phyloP scores from a whole-genome alignment of 1,284 basidiomycete species.

The Coniophora puteana region DNA sequence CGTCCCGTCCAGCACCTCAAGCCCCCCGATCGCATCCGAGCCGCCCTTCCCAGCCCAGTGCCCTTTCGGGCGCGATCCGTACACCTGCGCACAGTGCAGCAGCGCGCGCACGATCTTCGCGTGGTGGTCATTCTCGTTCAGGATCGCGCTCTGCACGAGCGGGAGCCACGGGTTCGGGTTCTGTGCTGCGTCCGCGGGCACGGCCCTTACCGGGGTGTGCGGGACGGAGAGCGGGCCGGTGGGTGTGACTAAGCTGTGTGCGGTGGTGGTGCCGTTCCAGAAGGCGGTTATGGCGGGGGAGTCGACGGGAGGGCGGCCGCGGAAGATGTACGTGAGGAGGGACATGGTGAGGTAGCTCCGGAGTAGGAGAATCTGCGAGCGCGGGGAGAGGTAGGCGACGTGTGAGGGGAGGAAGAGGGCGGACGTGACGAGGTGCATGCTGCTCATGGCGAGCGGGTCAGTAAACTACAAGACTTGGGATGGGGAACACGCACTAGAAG shows the following conservation, averaged over 20 bases:
- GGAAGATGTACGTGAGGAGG: conserved; percentile 37
- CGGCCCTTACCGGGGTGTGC: too few species aligned
- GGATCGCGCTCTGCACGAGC: conserved; percentile 13
- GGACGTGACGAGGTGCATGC: conserved; percentile 42
- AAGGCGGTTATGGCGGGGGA: conserved; percentile 37
- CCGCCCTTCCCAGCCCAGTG: conserved; percentile 16
- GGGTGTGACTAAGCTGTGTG: conserved; percentile 31
- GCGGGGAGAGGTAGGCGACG: conserved; percentile 29
- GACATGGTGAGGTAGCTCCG: conserved; percentile 35
- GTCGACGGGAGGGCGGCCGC: conserved; percentile 33
- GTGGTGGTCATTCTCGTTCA: conserved; percentile 49
- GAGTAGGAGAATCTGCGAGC: conserved; percentile 33
- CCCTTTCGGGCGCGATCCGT: conserved; percentile 25
- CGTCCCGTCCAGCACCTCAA: conserved; percentile 14
- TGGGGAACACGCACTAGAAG: conserved; percentile 38
- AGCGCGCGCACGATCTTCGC: conserved; percentile 50
- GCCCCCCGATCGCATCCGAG: conserved; percentile 13
- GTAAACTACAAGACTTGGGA: conserved; percentile 1
- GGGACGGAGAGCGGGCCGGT: conserved; percentile 1
- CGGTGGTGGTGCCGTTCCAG: conserved; percentile 25
- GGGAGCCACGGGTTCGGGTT: conserved; percentile 12
- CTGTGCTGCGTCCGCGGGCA: conserved; percentile 20
- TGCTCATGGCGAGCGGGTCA: not conserved
- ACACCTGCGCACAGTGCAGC: conserved; percentile 41
- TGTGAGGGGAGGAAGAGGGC: conserved; percentile 25